A percentile compares a stretch with the other conserved stretches of the same genome.
These are phyloP conservation scores for Schwanniomyces yamadae DNA, from an alignment of 805 yeast genomes.

Conservation along the genomic window DNA sequence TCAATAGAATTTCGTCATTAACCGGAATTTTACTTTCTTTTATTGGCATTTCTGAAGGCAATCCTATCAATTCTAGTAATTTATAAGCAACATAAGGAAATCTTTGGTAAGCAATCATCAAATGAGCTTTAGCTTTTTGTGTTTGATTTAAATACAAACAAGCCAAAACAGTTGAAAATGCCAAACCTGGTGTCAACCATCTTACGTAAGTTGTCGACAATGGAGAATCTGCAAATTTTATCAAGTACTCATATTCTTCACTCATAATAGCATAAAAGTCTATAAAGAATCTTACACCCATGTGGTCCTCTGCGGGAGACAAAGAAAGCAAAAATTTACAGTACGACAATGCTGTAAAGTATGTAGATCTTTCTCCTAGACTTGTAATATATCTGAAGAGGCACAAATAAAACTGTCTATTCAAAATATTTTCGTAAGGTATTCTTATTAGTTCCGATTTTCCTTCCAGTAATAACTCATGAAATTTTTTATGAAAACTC, in stretches of 20 bases:
- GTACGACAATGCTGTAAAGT: conserved; percentile 72
- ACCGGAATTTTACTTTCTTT: conserved; percentile 21
- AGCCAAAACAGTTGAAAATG: conserved; percentile 67
- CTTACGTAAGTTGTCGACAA: conserved; percentile 54
- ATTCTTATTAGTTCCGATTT: conserved; percentile 60
- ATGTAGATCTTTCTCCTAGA: conserved; percentile 75
- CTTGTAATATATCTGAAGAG: conserved; percentile 69
- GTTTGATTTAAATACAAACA: conserved; percentile 42
- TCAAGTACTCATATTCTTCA: conserved; percentile 61
- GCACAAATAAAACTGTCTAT: conserved; percentile 74
- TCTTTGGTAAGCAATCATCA: conserved; percentile 49
- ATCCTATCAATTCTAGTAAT: conserved; percentile 50
- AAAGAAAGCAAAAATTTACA: conserved; percentile 68
- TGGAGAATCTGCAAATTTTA: conserved; percentile 56
- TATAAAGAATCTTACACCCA: conserved; percentile 79
- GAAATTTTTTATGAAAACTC: conserved; percentile 59
- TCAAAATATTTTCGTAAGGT: conserved; percentile 73
- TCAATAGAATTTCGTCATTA: conserved; percentile 36
- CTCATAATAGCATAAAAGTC: conserved; percentile 73
- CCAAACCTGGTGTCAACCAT: conserved; percentile 74
- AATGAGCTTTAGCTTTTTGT: conserved; percentile 46
- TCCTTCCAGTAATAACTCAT: conserved; percentile 42
- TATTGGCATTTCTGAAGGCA: conserved; percentile 15
- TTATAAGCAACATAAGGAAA: conserved; percentile 60
- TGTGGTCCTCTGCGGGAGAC: conserved; percentile 77